Evolutionary conservation across 1,284 basidiomycete species (phyloP).

Genomic region (Stereum hirsutum): DNA sequence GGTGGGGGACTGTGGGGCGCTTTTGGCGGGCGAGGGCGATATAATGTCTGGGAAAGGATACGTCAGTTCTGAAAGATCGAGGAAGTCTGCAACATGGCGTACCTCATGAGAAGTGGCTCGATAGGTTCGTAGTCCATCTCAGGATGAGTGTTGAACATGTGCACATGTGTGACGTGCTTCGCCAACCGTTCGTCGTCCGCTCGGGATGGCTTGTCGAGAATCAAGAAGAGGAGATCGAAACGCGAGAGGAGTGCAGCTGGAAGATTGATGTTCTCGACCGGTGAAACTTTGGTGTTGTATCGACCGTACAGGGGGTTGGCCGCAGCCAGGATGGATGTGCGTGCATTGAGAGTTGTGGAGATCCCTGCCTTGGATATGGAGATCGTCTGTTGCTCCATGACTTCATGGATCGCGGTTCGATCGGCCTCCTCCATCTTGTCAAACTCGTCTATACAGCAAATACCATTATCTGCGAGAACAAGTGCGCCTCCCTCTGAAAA

Average conservation of each 20-base stretch:
- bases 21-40: constrained; percentile 90
- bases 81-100: constrained; percentile 11
- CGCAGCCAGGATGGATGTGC: constrained; percentile 95
- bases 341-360: constrained; percentile 97
- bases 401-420: constrained; percentile 98
- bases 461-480: constrained; percentile 97
- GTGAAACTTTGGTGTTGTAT: constrained; percentile 96
- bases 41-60: constrained; percentile 61
- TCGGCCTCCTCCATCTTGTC: constrained; percentile 99
- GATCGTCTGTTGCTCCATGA: constrained; percentile 99
- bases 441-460: constrained; percentile 99
- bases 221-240: constrained; percentile 96
- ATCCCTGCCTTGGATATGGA: constrained; percentile 99
- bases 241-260: constrained; percentile 93
- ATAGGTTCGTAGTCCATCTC: constrained; percentile 79
- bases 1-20: constrained; percentile 79
- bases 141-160: constrained; percentile 93
- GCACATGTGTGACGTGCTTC: constrained; percentile 96
- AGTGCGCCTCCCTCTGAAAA: constrained; percentile 93
- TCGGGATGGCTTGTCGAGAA: constrained; percentile 90
- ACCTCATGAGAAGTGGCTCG: constrained; percentile 86
- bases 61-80: neutral
- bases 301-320: constrained; percentile 98
- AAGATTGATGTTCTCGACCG: constrained; percentile 99
- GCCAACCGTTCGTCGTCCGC: constrained; percentile 96